Percentiles rank a stretch among this genome's conserved stretches.
phyloP scores from a whole-genome alignment of 176 grass and related monocot species.

The Musa acuminata region DNA sequence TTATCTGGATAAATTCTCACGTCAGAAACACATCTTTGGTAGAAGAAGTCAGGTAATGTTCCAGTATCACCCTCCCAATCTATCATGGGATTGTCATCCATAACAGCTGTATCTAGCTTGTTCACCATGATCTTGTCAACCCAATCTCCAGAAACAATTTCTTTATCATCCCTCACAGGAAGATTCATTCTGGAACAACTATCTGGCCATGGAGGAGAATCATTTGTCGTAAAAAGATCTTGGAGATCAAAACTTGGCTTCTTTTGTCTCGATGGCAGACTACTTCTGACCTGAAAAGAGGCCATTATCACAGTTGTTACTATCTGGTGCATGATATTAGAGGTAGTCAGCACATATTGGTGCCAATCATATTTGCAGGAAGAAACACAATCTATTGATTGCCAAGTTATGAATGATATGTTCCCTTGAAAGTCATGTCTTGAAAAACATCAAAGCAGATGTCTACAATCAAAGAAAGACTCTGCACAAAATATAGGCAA shows the following conservation, averaged over 20 bases:
- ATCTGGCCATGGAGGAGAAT: slow-evolving; percentile 67
- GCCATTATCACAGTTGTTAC: neutral
- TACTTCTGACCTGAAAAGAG: slow-evolving; percentile 44
- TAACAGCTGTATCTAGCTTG: slow-evolving; percentile 16
- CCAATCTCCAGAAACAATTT: slow-evolving; percentile 63
- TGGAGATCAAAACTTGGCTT: slow-evolving; percentile 89
- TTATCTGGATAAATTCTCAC: slow-evolving; percentile 31
- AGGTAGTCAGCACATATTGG: neutral
- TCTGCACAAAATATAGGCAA: neutral
- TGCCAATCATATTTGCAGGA: neutral
- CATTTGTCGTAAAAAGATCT: slow-evolving; percentile 65
- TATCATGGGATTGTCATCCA: slow-evolving; percentile 29
- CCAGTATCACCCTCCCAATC: slow-evolving; percentile 79
- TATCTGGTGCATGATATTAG: neutral
- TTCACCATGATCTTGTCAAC: slow-evolving; percentile 92
- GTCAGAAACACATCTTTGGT: slow-evolving; percentile 63
- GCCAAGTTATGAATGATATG: neutral
- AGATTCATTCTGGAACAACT: slow-evolving; percentile 58
- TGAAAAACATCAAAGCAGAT: neutral
- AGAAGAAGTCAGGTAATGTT: slow-evolving; percentile 76
- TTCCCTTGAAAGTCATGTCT: neutral
- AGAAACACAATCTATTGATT: neutral
- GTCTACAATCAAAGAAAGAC: neutral
- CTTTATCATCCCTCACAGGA: slow-evolving; percentile 71
- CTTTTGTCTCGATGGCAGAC: slow-evolving; percentile 57